Conservation (phyloP, 2,329 filamentous ascomycete species). For the Alternaria dauci region DNA sequence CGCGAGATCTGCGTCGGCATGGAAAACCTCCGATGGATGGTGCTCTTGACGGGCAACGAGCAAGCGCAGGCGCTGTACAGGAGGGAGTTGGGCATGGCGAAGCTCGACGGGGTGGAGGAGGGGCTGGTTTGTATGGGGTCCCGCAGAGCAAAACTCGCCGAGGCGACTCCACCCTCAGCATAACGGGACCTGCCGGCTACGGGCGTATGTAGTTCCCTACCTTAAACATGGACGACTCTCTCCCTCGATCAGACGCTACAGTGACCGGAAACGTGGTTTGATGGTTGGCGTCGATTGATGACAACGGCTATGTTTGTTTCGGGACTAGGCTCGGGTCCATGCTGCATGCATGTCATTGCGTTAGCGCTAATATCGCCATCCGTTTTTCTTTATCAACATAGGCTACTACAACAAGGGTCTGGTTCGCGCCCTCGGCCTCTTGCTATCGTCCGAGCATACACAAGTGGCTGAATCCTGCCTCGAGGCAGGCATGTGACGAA, state of each 20-base stretch:
- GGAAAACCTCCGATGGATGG: conserved; percentile 62
- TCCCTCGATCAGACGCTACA: conserved; percentile 29
- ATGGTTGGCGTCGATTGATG: conserved; percentile 34
- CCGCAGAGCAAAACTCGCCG: conserved; percentile 28
- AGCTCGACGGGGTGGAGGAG: conserved; percentile 30
- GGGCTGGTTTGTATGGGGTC: conserved; percentile 38
- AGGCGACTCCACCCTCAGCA: conserved; percentile 17
- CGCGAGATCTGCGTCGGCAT: conserved; percentile 66
- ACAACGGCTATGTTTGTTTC: conserved; percentile 25
- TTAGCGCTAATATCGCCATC: conserved; percentile 19
- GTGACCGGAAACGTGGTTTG: conserved; percentile 31
- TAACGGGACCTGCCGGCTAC: conserved; percentile 12
- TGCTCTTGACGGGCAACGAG: conserved; percentile 40
- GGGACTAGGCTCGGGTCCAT: conserved; percentile 25
- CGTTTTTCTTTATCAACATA: conserved; percentile 18
- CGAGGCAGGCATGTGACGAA: neutral
- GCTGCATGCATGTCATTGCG: conserved; percentile 13
- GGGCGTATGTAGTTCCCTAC: conserved; percentile 8
- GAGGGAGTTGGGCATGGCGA: conserved; percentile 39
- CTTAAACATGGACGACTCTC: conserved; percentile 29
- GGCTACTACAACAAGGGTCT: conserved; percentile 10
- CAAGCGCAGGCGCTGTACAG: conserved; percentile 38
- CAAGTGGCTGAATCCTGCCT: conserved; percentile 2
- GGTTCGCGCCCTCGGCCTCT: conserved; percentile 10
- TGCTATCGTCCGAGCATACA: conserved; percentile 7